Conservation (phyloP, 2,329 filamentous ascomycete genomes). For the Neopestalotiopsis sp. region DNA sequence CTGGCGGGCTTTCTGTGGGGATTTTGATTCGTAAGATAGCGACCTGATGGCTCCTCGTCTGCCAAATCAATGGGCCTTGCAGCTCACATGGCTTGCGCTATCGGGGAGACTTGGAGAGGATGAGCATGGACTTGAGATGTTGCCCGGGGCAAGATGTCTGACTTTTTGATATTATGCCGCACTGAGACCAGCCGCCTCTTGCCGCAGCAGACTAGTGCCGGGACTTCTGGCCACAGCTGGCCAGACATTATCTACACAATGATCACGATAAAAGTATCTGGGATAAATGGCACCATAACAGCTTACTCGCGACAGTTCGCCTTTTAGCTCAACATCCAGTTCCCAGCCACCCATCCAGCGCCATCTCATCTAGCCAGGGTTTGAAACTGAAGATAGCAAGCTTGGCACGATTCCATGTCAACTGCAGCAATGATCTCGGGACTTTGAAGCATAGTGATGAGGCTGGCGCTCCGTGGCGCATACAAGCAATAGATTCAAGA, state of each 20-base stretch:
- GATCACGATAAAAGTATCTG: too few species aligned
- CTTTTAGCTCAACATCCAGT: too few species aligned
- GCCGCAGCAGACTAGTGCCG: not conserved
- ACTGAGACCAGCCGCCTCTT: not conserved
- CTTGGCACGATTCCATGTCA: too few species aligned
- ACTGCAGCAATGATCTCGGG: too few species aligned
- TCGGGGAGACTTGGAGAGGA: not conserved
- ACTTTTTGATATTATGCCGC: not conserved
- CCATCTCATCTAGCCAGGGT: too few species aligned
- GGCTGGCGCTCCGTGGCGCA: not conserved
- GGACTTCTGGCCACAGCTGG: too few species aligned
- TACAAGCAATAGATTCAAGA: not conserved
- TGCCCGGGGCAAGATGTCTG: not conserved
- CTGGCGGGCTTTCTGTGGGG: not conserved
- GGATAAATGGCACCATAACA: too few species aligned
- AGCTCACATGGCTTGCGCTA: slow-evolving; percentile 11
- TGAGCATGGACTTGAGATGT: not conserved
- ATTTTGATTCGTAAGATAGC: slow-evolving; percentile 9
- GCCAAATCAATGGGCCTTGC: slow-evolving; percentile 3
- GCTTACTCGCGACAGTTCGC: too few species aligned
- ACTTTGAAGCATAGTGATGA: too few species aligned
- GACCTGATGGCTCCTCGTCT: not conserved
- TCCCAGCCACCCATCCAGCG: too few species aligned
- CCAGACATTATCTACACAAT: too few species aligned
- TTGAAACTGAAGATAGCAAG: too few species aligned